Evolutionary conservation across 2,329 filamentous ascomycete species (phyloP).

Genomic region (Fusarium albidum): DNA sequence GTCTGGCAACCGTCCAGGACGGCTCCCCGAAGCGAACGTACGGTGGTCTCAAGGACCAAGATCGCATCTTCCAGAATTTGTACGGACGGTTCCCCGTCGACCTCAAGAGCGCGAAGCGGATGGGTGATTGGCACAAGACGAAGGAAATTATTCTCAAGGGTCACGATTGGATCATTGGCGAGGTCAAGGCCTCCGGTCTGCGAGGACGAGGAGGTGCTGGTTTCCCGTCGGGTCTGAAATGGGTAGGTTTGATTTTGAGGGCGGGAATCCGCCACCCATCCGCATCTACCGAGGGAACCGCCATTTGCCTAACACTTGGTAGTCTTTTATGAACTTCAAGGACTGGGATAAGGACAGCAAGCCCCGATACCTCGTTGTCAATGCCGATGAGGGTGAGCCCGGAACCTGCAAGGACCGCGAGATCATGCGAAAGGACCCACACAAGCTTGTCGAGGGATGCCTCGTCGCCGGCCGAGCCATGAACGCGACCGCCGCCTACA

Average conservation of each 20-base stretch:
- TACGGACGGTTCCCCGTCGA: slow-evolving; percentile 93
- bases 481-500: slow-evolving; percentile 98
- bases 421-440: slow-evolving; percentile 99
- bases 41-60: slow-evolving; percentile 92
- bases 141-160: slow-evolving; percentile 98
- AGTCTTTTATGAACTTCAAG: slow-evolving; percentile 99
- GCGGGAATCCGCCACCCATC: slow-evolving; percentile 9
- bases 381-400: slow-evolving; percentile 97
- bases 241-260: slow-evolving; percentile 68
- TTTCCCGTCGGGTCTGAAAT: slow-evolving; percentile 98
- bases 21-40: slow-evolving; percentile 74
- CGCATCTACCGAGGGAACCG: slow-evolving; percentile 31
- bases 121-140: slow-evolving; percentile 99
- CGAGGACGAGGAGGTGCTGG: slow-evolving; percentile 96
- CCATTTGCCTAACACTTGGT: slow-evolving; percentile 30
- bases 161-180: slow-evolving; percentile 98
- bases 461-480: slow-evolving; percentile 95
- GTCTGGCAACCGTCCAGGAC: slow-evolving; percentile 84
- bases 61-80: slow-evolving; percentile 98
- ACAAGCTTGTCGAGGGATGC: slow-evolving; percentile 98
- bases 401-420: slow-evolving; percentile 99
- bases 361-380: slow-evolving; percentile 96
- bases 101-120: slow-evolving; percentile 93
- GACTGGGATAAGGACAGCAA: slow-evolving; percentile 98
- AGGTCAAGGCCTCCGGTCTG: slow-evolving; percentile 96